A percentile compares a stretch with the other conserved stretches of the same genome.
Conservation (phyloP, 352 stramenopile genomes). For the Globisporangium radiosum region DNA sequence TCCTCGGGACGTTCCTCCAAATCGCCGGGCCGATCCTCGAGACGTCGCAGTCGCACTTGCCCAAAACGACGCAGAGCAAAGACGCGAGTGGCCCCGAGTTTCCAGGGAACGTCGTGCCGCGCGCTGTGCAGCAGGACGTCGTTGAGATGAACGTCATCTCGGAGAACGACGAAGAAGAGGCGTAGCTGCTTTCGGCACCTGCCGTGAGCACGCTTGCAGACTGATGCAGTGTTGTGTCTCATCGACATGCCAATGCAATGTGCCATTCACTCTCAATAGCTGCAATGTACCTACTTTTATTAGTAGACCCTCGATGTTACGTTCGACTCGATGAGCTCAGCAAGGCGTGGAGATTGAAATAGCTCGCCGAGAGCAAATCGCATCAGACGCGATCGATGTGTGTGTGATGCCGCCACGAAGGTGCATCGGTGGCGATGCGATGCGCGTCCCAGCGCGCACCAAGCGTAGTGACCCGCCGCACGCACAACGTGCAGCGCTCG, state of each 20-base stretch:
- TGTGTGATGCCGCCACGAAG: not conserved
- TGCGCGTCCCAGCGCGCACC: not conserved
- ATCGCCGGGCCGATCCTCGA: constrained; percentile 87
- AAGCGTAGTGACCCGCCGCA: not conserved
- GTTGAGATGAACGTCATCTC: constrained; percentile 82
- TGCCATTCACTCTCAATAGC: not conserved
- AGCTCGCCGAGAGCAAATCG: too few species aligned
- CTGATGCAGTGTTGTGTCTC: too few species aligned
- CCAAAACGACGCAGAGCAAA: constrained; percentile 35
- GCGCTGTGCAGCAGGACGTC: constrained; percentile 29
- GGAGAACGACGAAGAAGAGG: constrained; percentile 71
- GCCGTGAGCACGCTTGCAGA: too few species aligned
- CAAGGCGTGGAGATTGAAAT: too few species aligned
- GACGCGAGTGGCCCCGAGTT: constrained; percentile 55
- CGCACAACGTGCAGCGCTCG: not conserved
- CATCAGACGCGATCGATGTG: too few species aligned
- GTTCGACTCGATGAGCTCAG: too few species aligned
- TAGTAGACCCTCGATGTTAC: too few species aligned
- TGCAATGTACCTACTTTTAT: too few species aligned
- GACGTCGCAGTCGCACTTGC: constrained; percentile 73
- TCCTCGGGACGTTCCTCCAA: constrained; percentile 81
- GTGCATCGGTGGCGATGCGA: not conserved
- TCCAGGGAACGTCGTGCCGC: constrained; percentile 35
- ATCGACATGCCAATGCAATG: too few species aligned
- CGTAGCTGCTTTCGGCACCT: constrained; percentile 1